phyloP scores from a whole-genome alignment of 73 alveolate genomes.

The Paramecium biaurelia region DNA sequence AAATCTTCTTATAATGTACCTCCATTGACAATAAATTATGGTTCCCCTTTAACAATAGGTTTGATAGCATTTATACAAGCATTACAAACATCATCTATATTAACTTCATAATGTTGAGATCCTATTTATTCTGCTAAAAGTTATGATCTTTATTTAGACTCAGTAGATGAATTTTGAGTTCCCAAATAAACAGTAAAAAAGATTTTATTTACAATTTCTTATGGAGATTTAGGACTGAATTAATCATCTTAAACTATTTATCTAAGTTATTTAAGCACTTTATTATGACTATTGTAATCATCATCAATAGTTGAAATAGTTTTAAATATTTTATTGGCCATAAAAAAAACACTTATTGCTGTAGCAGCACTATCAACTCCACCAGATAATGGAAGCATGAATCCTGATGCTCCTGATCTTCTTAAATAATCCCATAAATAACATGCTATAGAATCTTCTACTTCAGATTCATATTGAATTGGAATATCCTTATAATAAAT shows the following conservation, averaged over 20 bases:
- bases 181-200: conserved; percentile 66
- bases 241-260: conserved; percentile 62
- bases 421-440: conserved; percentile 97
- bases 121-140: conserved; percentile 85
- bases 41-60: conserved; percentile 67
- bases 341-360: conserved; percentile 76
- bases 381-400: conserved; percentile 93
- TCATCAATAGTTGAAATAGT: background rate
- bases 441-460: conserved; percentile 85
- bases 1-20: conserved; percentile 79
- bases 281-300: conserved; percentile 13
- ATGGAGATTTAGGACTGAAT: conserved; percentile 67
- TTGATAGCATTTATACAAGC: conserved; percentile 53
- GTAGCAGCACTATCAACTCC: conserved; percentile 92
- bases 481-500: conserved; percentile 1
- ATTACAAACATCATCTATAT: conserved; percentile 68
- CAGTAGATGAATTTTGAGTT: conserved; percentile 64
- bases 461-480: conserved; percentile 64
- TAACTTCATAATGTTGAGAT: conserved; percentile 73
- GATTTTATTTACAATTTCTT: conserved; percentile 73
- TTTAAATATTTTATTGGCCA: conserved; percentile 65
- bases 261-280: conserved; percentile 53
- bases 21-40: conserved; percentile 62
- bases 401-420: conserved; percentile 95
- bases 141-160: conserved; percentile 77